phyloP scores from a whole-genome alignment of 352 stramenopile species.

The Bremia lactucae region DNA sequence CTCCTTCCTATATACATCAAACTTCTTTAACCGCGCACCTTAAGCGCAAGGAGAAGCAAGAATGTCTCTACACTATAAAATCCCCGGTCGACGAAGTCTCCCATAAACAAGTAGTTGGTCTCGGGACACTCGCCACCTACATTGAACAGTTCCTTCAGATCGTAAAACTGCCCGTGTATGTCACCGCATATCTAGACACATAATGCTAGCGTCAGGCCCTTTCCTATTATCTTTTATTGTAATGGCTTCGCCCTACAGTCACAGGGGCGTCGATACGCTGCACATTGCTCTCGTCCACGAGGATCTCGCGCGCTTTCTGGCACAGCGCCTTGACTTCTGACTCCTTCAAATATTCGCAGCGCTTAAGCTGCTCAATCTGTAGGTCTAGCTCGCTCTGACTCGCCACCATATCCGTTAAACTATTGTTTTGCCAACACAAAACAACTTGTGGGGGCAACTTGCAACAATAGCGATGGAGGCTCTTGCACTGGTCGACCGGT shows the following conservation, averaged over 20 bases:
- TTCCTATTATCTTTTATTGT: too few relatives aligned
- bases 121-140: conserved; percentile 96
- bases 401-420: conserved; percentile 34
- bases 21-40: conserved; percentile 60
- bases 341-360: conserved; percentile 98
- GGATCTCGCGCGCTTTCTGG: conserved; percentile 95
- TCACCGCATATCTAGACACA: conserved; percentile 94
- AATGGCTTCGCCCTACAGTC: conserved; percentile 86
- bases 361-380: conserved; percentile 86
- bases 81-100: conserved; percentile 99
- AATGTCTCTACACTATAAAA: conserved; percentile 99
- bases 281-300: conserved; percentile 99
- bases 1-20: background rate
- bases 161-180: conserved; percentile 99
- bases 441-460: too few relatives aligned
- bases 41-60: conserved; percentile 94
- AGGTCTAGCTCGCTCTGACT: conserved; percentile 81
- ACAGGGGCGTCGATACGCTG: conserved; percentile 97
- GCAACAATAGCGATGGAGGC: background rate
- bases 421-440: conserved; percentile 6
- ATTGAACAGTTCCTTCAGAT: conserved; percentile 97
- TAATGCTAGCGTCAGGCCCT: conserved; percentile 2
- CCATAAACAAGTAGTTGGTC: conserved; percentile 99
- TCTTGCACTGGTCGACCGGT: conserved; percentile 10
- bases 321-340: conserved; percentile 97